Conservation (phyloP, 148 eudicot genomes). For the Diospyros kaki region DNA sequence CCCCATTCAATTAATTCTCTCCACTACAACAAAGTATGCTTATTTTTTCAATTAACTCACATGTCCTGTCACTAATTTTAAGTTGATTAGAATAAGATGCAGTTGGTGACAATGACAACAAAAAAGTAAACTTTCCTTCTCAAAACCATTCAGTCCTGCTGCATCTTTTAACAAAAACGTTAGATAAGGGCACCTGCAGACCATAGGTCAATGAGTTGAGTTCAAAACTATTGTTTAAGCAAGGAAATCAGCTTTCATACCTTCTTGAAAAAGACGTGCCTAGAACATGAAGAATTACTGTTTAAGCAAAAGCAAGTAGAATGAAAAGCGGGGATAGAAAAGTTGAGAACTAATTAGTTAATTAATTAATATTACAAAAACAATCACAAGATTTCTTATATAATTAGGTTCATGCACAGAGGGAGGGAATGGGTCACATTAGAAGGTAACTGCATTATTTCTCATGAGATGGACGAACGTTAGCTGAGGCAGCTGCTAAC, state of each 20-base stretch:
- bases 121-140: neutral
- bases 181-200: neutral
- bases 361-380: no score
- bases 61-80: no score
- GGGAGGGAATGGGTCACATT: slow-evolving; percentile 4
- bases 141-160: neutral
- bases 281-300: no score
- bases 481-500: neutral
- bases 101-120: neutral
- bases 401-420: neutral
- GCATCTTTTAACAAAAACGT: neutral
- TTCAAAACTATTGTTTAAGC: neutral
- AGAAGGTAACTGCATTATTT: slow-evolving; percentile 6
- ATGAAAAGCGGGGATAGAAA: neutral
- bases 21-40: no score
- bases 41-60: no score
- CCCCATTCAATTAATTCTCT: no score
- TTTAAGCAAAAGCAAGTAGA: no score
- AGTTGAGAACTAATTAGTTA: neutral
- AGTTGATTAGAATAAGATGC: neutral
- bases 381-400: neutral
- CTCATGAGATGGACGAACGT: neutral
- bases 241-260: neutral
- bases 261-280: no score
- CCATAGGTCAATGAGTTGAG: neutral